Percentiles rank a stretch among this genome's conserved stretches.
These are phyloP conservation scores for Allium cepa DNA, from an alignment of 106 monocot genomes.

Conservation along the genomic window DNA sequence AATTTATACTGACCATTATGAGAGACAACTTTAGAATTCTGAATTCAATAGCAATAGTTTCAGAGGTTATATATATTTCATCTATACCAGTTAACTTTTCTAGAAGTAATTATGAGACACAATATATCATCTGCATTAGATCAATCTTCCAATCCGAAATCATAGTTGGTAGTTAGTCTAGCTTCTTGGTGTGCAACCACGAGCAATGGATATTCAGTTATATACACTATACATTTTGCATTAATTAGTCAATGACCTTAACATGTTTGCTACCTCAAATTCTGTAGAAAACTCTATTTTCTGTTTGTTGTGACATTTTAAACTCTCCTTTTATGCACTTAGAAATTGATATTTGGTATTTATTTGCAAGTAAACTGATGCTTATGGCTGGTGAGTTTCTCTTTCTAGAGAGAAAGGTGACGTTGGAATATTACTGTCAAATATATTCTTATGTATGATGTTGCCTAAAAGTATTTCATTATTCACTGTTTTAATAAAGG, in stretches of 20 bases:
- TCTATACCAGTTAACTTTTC: no score
- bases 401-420: neutral
- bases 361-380: neutral
- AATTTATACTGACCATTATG: no score
- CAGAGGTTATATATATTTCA: no score
- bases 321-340: neutral
- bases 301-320: neutral
- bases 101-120: no score
- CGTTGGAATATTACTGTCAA: neutral
- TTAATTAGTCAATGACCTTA: neutral
- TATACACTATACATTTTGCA: neutral
- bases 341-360: no score
- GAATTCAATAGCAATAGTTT: no score
- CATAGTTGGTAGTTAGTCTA: no score
- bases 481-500: conserved; percentile 27
- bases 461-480: neutral
- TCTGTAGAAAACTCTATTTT: neutral
- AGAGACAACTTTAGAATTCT: no score
- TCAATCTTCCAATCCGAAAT: no score
- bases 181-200: no score
- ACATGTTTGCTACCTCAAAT: neutral
- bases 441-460: no score
- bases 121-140: no score
- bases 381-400: neutral
- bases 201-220: neutral